Base-by-base conservation (phyloP, 441 rosid species). In the Croton laevigatus region DNA sequence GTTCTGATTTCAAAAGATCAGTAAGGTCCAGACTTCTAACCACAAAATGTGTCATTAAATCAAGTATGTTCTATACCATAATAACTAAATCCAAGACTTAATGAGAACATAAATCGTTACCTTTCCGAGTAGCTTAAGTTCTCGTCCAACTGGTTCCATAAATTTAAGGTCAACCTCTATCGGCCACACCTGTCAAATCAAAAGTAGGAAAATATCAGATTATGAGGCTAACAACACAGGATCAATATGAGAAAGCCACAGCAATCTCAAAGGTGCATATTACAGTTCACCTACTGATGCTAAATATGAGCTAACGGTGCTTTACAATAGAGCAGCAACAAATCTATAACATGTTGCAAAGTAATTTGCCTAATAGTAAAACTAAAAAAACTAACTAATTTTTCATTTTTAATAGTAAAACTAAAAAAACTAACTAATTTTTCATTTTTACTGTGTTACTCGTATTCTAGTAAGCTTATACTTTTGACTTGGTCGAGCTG, bases 61-160 rank as follows among this genome's bases (percentile, higher is more conserved):
- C 5, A 27, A 65, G n/a, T 14, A 40, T 11, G 19, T 40, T 44
- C 27, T 12, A 16, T 4, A 46, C 34, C 36, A 52, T n/a, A n/a
- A 38, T n/a, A 0, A 27, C 14, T 14, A 32, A 54, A 8, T 27
- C 22, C 16, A 52, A 42, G 22, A 13, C 32, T 49, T 22, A 16
- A 32, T 14, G 65, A 65, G 40, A 48, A 16, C 32, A 19, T 27
- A 5, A 7, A 55, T 5, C 32, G 22, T 13, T 84, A 94, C 97
- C 98, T 89, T 90, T 66, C 97, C 97, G 44, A 94, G 88, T 70
- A 71, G 49, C 85, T 91, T 84, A 60, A 94, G 85, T 76, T 90
- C 95, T 78, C 83, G 84, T 58, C 88, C 92, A 46, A 89, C 87
- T 8, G 95, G 98, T 76, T 94, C 93, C 80, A 91, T 60, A 73